Conservation (phyloP, 495 filamentous ascomycete species). For the Pyrenopolyporus hunteri region DNA sequence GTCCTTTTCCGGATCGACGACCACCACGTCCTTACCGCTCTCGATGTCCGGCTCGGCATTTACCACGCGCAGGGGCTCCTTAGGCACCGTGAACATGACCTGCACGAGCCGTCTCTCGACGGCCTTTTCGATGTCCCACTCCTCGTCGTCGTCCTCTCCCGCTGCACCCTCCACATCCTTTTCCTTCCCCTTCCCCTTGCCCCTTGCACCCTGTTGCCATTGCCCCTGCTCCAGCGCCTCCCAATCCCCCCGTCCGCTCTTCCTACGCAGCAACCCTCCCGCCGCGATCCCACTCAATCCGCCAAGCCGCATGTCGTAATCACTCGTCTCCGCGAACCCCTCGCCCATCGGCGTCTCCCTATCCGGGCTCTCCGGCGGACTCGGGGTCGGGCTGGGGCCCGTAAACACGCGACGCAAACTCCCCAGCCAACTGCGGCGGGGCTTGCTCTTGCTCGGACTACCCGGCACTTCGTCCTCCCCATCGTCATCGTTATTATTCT, state of each 20-base stretch:
- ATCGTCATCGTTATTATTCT: neutral
- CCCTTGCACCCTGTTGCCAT: constrained; percentile 28
- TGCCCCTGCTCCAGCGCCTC: constrained; percentile 34
- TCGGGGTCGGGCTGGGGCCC: neutral
- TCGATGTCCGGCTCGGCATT: constrained; percentile 66
- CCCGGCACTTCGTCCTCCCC: constrained; percentile 46
- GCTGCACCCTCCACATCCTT: constrained; percentile 3
- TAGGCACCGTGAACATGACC: constrained; percentile 92
- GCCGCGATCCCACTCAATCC: constrained; percentile 41
- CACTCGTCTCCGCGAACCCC: constrained; percentile 36
- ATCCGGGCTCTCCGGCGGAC: constrained; percentile 20
- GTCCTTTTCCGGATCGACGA: constrained; percentile 39
- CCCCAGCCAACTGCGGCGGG: constrained; percentile 55
- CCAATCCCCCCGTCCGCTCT: constrained; percentile 53
- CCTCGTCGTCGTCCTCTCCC: constrained; percentile 60
- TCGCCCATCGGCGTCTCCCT: constrained; percentile 36
- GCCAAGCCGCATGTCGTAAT: constrained; percentile 40
- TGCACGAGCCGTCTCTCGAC: constrained; percentile 83
- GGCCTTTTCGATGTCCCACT: constrained; percentile 90
- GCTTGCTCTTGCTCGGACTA: constrained; percentile 55
- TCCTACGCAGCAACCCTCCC: constrained; percentile 45
- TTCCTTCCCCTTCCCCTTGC: constrained; percentile 11
- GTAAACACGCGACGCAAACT: constrained; percentile 54
- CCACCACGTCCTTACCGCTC: constrained; percentile 45
- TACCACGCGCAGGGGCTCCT: constrained; percentile 81